Evolutionary conservation across 805 yeast species (phyloP), one percentile per base, ranked within the genome.

Genomic region (Saccharomycopsis capsularis): DNA sequence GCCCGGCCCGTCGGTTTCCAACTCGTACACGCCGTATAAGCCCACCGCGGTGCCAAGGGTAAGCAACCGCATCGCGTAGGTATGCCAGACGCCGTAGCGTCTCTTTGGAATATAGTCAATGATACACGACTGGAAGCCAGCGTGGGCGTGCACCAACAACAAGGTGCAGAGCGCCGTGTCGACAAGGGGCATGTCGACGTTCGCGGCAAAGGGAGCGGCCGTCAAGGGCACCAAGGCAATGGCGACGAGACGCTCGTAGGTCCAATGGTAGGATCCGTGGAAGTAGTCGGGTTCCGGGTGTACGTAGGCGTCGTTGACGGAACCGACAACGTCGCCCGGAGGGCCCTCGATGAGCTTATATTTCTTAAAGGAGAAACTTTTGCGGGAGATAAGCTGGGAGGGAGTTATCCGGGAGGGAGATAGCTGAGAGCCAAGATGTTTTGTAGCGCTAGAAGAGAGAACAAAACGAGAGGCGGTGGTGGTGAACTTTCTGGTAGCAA

Each of bases 191-290:
- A 70, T 63, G n/a, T 80, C 69, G 13, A 73, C 64, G 21, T 71
- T 61, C 4, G 81, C 68, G 22, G 79, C 63, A 47, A 82, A 73
- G 2, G 93, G 90, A 5, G 81, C 66, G 23, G 77, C 62, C 3
- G 78, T 65, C 47, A 85, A 67, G 2, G 95, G 95, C 24, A 83
- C 67, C 68, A 85, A 60, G 1, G 81, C 75, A 38, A 78, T 61
- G 15, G 83, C 74, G 7, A 81, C 75, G 13, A 74, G 53, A 62
- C 84, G 74, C 64, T 85, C 91, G 55, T 76, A 69, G 35, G 83
- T 73, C 90, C 90, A 83, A 66, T 84, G 91, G 55, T 70, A 72
- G 0, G 90, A 79, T 18, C 91, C 93, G 55, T 82, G 81, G 46
- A 68, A 59, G 55, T 73, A 71, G 58, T 73, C 70, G 3, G 81